Evolutionary conservation across 805 yeast genomes (phyloP), one percentile per base, ranked within the genome.

Genomic region (Hanseniaspora lachancei): DNA sequence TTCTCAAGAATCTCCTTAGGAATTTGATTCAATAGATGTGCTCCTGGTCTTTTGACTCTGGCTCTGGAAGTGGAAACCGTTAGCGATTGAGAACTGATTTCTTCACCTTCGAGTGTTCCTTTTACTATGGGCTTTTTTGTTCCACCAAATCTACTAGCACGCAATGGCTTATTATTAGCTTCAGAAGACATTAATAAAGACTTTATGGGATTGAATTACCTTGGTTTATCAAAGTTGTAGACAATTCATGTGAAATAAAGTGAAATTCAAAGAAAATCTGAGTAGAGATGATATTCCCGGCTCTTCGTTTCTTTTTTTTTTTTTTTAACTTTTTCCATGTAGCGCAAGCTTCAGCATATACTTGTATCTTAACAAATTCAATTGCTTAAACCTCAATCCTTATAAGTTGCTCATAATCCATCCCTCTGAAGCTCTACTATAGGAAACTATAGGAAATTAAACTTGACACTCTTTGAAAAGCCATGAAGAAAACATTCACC

Each of bases 1-100:
- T 93, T 93, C 21, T 86, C 71, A 21, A 88, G 67, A 20, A 93
- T 89, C 3, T 88, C 96, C 13, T 77, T 79, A 3, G 98, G 98
- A 9, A 93, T 86, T 64, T 87, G 96, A 63, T 88, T 86, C 69
- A 87, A 72, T 15, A 53, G 12, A 29, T 53, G 56, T 12, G 47
- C 38, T 15, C 39, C 43, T 4, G 87, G 77, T 60, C 89, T 71
- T 21, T 81, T 80, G 5, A 80, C 72, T 50, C 65, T 69, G 15
- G 63, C 63, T 49, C 63, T 67, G 2, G 64, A 59, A 56, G 64
- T 62, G 43, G 63, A 62, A 39, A 62, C 64, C 2, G 66, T 66
- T 18, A 68, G 29, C 27, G 66, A 20, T 12, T 51, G 58, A 5
- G 73, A 57, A 7, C 61, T 63, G 21, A 63, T 58, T 57, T 64